Conservation (phyloP, 2,329 filamentous ascomycete genomes). For the Diaporthe humulicola region DNA sequence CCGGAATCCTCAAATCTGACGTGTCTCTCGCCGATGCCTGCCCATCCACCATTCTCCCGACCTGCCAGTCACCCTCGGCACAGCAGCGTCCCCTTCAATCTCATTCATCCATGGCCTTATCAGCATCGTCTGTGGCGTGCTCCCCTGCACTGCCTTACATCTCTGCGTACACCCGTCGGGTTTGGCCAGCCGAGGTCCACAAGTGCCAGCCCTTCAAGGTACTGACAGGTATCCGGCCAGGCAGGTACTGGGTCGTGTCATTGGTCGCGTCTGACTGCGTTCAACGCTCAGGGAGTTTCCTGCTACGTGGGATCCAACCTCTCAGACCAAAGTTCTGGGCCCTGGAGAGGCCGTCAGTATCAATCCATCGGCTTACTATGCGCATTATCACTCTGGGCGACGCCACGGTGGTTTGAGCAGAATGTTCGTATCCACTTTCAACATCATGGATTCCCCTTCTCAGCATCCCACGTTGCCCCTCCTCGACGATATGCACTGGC, state of each 20-base stretch:
- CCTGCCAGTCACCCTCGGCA: slow-evolving; percentile 4
- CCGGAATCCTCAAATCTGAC: slow-evolving; percentile 18
- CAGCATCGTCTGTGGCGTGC: slow-evolving; percentile 30
- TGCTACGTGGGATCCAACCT: slow-evolving; percentile 10
- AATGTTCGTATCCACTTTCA: slow-evolving; percentile 16
- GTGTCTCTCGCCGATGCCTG: slow-evolving; percentile 17
- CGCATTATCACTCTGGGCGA: slow-evolving; percentile 2
- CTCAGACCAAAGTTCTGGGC: slow-evolving; percentile 3
- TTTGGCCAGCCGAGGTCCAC: slow-evolving; percentile 3
- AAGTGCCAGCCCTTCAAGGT: background rate
- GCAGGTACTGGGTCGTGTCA: background rate
- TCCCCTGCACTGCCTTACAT: slow-evolving; percentile 22
- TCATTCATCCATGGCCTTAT: slow-evolving; percentile 29
- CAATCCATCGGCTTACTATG: slow-evolving; percentile 7
- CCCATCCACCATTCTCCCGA: background rate
- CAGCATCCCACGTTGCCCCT: background rate
- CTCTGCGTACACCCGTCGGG: slow-evolving; percentile 26
- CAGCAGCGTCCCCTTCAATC: background rate
- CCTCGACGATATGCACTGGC: background rate
- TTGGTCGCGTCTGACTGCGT: slow-evolving; percentile 1
- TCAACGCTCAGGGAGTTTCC: background rate
- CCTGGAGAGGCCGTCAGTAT: background rate
- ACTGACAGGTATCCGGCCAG: background rate
- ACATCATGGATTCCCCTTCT: background rate
- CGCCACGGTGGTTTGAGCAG: slow-evolving; percentile 20